Percentiles rank a stretch among this genome's conserved stretches.
Evolutionary conservation across 1,139 yeast genomes (phyloP).

Genomic region (Pichia sp.): DNA sequence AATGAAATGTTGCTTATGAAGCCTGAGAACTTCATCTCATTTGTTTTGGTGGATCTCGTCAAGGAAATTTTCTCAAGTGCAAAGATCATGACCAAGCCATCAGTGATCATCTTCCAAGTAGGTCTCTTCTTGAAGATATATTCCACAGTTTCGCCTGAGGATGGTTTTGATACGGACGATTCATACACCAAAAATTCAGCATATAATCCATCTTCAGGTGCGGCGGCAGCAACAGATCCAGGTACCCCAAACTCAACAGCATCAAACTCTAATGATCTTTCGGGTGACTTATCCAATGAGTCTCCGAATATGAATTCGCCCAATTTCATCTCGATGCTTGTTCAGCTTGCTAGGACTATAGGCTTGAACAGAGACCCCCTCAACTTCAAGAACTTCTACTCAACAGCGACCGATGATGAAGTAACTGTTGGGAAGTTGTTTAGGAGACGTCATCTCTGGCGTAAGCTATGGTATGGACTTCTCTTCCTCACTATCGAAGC

Average conservation of each 20-base stretch:
- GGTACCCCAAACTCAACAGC: slow-evolving; percentile 12
- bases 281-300: slow-evolving; percentile 27
- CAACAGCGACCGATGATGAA: slow-evolving; percentile 22
- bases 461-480: slow-evolving; percentile 30
- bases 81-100: slow-evolving; percentile 28
- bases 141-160: slow-evolving; percentile 31
- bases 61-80: slow-evolving; percentile 28
- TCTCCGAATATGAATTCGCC: slow-evolving; percentile 28
- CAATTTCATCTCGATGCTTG: slow-evolving; percentile 26
- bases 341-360: slow-evolving; percentile 29
- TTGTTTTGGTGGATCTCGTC: slow-evolving; percentile 29
- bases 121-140: slow-evolving; percentile 30
- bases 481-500: slow-evolving; percentile 25
- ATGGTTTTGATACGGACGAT: slow-evolving; percentile 33
- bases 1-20: slow-evolving; percentile 26
- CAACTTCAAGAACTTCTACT: slow-evolving; percentile 27
- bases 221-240: background rate
- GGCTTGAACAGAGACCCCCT: slow-evolving; percentile 31
- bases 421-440: slow-evolving; percentile 23
- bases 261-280: slow-evolving; percentile 23
- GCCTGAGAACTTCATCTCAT: slow-evolving; percentile 29
- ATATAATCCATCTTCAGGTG: background rate
- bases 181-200: slow-evolving; percentile 22
- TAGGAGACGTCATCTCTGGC: slow-evolving; percentile 29
- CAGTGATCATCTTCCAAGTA: slow-evolving; percentile 31